Evolutionary conservation across 331 rosid genomes (phyloP), one percentile per base, ranked within the genome.

Genomic region (Dryas integrifolia): DNA sequence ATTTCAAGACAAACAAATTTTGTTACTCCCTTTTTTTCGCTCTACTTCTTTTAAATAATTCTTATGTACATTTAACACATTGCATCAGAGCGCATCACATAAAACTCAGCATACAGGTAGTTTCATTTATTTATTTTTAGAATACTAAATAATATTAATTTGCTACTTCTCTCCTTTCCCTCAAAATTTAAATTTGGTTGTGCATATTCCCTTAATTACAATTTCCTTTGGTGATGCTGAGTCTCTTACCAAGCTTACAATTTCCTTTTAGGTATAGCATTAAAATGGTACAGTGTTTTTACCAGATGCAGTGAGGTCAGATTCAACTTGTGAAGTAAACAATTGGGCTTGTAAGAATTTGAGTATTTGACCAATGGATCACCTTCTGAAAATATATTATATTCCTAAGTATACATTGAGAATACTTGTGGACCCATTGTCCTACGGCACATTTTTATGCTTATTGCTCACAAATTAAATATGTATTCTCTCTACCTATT

Each of bases 351-450:
- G 44, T 10, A 38, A 30, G 45, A 46, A 38, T 72, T 16, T 12
- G 51, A 56, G 45, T 8, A 35, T 45, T 47, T 35, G 75, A 70
- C 35, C 48, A 47, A 14, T 55, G 30, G n/a, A 55, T 7, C 43
- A 40, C 39, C 38, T 14, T 70, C 15, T 58, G 43, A 30, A 49
- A 30, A 30, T 30, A 30, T 30, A 30, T 30, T 30, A 30, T 30
- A 30, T 30, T 30, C 35, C 35, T 30, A 21, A 21, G 35, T 30
- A 1, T 30, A 30, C 3, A 30, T 30, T 30, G 3, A 30, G 35
- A 30, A 67, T 48, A 35, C 46, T 48, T 49, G 47, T 72, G 76
- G 48, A 60, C 76, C 69, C 46, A 9, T 9, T 69, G 51, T 69
- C 63, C 6, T 58, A 4, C 15, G 40, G 40, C 18, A 65, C 21